Conservation (phyloP, 2,329 filamentous ascomycete species). For the Chaetomium olivaceum region DNA sequence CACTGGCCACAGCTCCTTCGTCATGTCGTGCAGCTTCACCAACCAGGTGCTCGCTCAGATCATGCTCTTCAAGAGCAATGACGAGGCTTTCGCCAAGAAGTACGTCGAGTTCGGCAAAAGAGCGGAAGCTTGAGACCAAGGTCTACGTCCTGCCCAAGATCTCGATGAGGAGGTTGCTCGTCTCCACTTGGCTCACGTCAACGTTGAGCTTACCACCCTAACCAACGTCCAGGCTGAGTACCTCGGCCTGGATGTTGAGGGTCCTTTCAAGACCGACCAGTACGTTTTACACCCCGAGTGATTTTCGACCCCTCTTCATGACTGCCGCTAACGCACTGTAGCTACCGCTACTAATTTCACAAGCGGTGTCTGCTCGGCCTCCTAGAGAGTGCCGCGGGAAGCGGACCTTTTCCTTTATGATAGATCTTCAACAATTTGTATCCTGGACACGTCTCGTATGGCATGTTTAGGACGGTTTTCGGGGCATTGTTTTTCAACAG, state of each 20-base stretch:
- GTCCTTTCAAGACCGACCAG: constrained; percentile 96
- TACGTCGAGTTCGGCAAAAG: constrained; percentile 96
- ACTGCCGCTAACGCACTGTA: constrained; percentile 39
- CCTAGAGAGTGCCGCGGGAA: neutral
- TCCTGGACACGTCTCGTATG: constrained; percentile 25
- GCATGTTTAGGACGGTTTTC: constrained; percentile 29
- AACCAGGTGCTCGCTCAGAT: constrained; percentile 99
- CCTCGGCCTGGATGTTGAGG: constrained; percentile 79
- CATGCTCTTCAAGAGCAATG: constrained; percentile 91
- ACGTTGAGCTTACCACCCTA: constrained; percentile 89
- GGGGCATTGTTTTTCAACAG: constrained; percentile 35
- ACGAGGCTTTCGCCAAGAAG: constrained; percentile 85
- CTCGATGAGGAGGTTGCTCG: constrained; percentile 96
- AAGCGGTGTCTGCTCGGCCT: constrained; percentile 17
- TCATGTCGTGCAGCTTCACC: constrained; percentile 99
- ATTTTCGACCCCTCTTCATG: neutral
- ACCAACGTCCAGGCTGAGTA: constrained; percentile 89
- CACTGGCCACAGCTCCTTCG: constrained; percentile 98
- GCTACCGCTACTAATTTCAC: constrained; percentile 66
- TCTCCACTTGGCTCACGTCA: constrained; percentile 90
- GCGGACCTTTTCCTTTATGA: constrained; percentile 17
- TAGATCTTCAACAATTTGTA: constrained; percentile 33
- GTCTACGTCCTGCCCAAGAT: constrained; percentile 99
- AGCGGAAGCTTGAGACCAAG: constrained; percentile 84
- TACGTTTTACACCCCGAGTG: constrained; percentile 49